Percentiles rank a stretch among this genome's conserved stretches.
These are phyloP conservation scores for Ceratocystis lukuohia DNA, from an alignment of 2,329 filamentous ascomycete genomes.

Conservation along the genomic window DNA sequence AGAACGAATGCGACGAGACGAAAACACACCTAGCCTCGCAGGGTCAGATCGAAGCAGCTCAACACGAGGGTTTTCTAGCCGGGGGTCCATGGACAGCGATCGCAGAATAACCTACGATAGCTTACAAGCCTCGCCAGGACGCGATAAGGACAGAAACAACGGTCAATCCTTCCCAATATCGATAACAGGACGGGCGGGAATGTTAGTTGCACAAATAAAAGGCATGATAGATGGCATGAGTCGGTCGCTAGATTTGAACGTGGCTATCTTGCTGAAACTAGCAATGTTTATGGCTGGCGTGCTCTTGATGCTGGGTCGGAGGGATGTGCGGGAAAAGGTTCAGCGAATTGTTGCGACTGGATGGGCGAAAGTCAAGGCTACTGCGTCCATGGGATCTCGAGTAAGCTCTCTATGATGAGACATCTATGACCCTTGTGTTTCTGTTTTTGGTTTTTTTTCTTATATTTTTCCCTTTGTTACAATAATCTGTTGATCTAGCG, in stretches of 20 bases:
- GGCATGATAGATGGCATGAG: constrained; percentile 39
- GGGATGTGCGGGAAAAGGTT: constrained; percentile 61
- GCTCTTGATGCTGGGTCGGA: constrained; percentile 59
- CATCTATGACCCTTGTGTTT: background rate
- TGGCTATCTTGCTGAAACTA: constrained; percentile 44
- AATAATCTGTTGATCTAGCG: background rate
- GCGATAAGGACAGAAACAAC: constrained; percentile 19
- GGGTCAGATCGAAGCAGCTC: constrained; percentile 25
- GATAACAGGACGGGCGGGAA: constrained; percentile 31
- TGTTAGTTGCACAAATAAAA: constrained; percentile 40
- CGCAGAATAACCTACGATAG: background rate
- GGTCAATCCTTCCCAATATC: constrained; percentile 24
- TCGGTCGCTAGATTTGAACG: constrained; percentile 41
- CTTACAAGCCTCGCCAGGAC: background rate
- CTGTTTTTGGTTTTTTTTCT: constrained; percentile 2
- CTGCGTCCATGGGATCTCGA: constrained; percentile 92
- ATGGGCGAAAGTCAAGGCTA: constrained; percentile 72
- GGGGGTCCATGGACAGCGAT: background rate
- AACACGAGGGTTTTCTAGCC: constrained; percentile 7
- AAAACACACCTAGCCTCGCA: constrained; percentile 35
- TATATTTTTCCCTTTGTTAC: constrained; percentile 3
- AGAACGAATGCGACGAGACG: constrained; percentile 35
- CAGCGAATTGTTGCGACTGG: constrained; percentile 52
- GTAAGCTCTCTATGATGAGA: constrained; percentile 71
- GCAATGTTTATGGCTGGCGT: constrained; percentile 71